A percentile compares a stretch with the other conserved stretches of the same genome.
These are phyloP conservation scores for Teunomyces kruisii DNA, from an alignment of 805 yeast genomes.

Conservation along the genomic window DNA sequence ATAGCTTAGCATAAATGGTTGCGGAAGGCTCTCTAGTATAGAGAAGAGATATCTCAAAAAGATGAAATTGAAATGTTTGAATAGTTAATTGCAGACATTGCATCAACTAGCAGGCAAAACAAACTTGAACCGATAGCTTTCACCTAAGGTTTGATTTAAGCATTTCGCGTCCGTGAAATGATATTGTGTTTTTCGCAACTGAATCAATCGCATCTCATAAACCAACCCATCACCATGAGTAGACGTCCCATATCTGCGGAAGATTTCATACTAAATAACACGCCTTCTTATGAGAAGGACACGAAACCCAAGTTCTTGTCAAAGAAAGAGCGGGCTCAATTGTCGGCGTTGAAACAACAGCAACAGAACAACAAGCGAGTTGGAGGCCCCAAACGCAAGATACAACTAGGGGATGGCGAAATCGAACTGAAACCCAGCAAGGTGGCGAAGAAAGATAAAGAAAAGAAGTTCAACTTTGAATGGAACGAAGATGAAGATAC, in stretches of 20 bases:
- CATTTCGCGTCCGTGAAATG: no score
- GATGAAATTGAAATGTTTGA: no score
- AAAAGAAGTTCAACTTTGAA: slow-evolving; percentile 55
- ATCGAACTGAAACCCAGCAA: neutral
- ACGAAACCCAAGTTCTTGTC: slow-evolving; percentile 22
- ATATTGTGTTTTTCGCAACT: slow-evolving; percentile 5
- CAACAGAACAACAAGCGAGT: slow-evolving; percentile 1
- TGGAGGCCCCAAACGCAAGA: neutral
- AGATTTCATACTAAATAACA: slow-evolving; percentile 16
- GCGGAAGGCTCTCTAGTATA: no score
- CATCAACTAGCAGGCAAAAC: no score
- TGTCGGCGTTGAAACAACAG: slow-evolving; percentile 9
- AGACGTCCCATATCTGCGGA: slow-evolving; percentile 26
- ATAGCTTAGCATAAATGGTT: no score
- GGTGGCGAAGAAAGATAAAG: slow-evolving; percentile 5
- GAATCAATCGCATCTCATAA: neutral
- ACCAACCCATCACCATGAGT: slow-evolving; percentile 13
- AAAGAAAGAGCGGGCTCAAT: slow-evolving; percentile 16
- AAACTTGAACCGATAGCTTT: no score
- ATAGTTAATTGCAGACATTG: no score
- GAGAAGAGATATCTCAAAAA: no score
- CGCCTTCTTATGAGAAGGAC: neutral
- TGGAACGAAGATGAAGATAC: slow-evolving; percentile 77
- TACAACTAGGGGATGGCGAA: slow-evolving; percentile 1
- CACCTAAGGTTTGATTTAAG: no score